Evolutionary conservation across 2,329 filamentous ascomycete genomes (phyloP).

Genomic region (Ceratocystiopsis sp.): DNA sequence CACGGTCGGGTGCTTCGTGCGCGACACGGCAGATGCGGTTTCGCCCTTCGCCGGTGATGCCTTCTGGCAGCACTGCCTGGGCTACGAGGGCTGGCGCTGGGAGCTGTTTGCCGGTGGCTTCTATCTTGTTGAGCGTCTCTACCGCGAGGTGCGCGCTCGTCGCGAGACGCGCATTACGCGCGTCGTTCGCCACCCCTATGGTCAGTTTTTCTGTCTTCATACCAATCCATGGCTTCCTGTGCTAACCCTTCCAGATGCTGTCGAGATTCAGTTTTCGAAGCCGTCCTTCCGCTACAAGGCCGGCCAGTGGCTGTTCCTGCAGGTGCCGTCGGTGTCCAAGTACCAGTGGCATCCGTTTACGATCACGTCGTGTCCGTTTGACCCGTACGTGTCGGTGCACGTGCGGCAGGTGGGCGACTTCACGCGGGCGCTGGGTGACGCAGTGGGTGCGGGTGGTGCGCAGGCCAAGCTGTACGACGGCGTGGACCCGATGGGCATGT

Average conservation of each 20-base stretch:
- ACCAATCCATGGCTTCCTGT: neutral
- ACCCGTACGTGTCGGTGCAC: constrained; percentile 87
- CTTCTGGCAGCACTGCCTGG: constrained; percentile 88
- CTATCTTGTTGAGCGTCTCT: constrained; percentile 77
- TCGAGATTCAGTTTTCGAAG: constrained; percentile 95
- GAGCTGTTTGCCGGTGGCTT: constrained; percentile 73
- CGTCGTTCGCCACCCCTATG: constrained; percentile 89
- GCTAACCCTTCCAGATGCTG: constrained; percentile 45
- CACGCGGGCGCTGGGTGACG: constrained; percentile 81
- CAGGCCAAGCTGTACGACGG: constrained; percentile 83
- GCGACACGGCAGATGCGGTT: constrained; percentile 52
- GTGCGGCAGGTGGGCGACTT: constrained; percentile 95
- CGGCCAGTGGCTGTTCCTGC: constrained; percentile 94
- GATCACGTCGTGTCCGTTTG: constrained; percentile 93
- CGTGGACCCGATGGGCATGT: constrained; percentile 89
- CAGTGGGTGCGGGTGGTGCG: constrained; percentile 75
- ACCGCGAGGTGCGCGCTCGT: constrained; percentile 73
- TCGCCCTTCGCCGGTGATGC: constrained; percentile 69
- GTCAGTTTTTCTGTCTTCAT: constrained; percentile 26
- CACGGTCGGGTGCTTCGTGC: constrained; percentile 89
- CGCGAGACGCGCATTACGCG: constrained; percentile 80
- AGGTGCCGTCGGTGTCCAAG: constrained; percentile 72
- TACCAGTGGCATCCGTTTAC: constrained; percentile 98
- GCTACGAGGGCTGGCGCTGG: constrained; percentile 95
- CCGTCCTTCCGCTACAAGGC: constrained; percentile 96